These are phyloP conservation scores for Apophysomyces ossiformis DNA, from an alignment of 371 early-diverging fungal species.

Conservation along the genomic window DNA sequence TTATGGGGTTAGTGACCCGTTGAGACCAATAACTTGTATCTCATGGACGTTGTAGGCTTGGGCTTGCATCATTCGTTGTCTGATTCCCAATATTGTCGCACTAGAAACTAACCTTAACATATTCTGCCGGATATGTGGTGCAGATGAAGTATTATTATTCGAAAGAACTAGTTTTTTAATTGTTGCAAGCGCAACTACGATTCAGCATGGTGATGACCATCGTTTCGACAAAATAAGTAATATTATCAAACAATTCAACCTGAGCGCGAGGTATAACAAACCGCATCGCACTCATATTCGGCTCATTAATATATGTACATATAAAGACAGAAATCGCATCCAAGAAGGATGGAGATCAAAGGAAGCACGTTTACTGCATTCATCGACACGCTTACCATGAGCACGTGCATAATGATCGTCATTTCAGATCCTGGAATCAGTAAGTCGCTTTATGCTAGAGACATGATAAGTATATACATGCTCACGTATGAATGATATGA, in stretches of 20 bases:
- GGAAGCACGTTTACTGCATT: constrained; percentile 27
- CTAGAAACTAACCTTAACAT: constrained; percentile 80
- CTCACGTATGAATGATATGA: background rate
- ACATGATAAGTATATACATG: background rate
- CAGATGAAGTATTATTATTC: constrained; percentile 93
- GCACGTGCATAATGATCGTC: constrained; percentile 21
- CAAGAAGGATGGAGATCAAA: constrained; percentile 25
- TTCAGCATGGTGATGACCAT: constrained; percentile 67
- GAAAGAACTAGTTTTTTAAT: constrained; percentile 95
- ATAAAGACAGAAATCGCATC: constrained; percentile 22
- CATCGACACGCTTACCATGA: constrained; percentile 21
- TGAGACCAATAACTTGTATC: background rate
- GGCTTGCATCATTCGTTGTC: constrained; percentile 93
- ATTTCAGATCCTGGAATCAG: constrained; percentile 23
- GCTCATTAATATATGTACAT: background rate
- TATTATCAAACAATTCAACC: constrained; percentile 93
- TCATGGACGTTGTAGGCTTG: constrained; percentile 70
- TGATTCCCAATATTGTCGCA: constrained; percentile 89
- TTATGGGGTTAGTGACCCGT: constrained; percentile 67
- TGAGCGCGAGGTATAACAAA: constrained; percentile 73
- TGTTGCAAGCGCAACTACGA: constrained; percentile 77
- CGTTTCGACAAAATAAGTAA: constrained; percentile 94
- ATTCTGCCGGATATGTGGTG: constrained; percentile 86
- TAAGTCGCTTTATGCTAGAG: constrained; percentile 12
- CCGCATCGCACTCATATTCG: background rate